Evolutionary conservation across 169 alveolate genomes (phyloP).

Genomic region (Toxoplasma gondii): DNA sequence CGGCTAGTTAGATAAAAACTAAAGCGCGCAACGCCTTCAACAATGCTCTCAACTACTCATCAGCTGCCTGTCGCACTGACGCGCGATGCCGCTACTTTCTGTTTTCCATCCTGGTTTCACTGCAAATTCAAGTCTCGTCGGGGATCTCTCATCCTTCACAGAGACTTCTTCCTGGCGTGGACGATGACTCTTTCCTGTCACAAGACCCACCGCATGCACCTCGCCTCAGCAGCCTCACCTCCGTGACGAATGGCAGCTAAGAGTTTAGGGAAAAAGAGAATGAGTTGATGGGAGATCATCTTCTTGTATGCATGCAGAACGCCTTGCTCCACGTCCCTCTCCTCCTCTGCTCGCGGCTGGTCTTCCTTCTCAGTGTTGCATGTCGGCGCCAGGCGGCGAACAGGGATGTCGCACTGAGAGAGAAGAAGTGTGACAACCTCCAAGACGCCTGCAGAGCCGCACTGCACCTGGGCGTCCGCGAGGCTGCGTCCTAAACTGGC

Average conservation of each 20-base stretch:
- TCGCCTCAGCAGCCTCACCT: neutral
- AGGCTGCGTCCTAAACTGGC: neutral
- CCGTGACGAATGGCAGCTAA: constrained; percentile 15
- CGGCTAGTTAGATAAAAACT: too few species aligned
- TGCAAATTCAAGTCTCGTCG: too few species aligned
- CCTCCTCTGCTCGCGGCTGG: neutral
- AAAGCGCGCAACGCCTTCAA: too few species aligned
- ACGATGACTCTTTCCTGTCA: too few species aligned
- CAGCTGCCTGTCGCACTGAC: too few species aligned
- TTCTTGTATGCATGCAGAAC: neutral
- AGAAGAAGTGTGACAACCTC: neutral
- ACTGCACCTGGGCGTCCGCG: neutral
- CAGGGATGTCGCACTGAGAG: neutral
- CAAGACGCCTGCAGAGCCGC: neutral
- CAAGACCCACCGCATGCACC: too few species aligned
- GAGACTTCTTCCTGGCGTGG: too few species aligned
- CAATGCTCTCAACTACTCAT: too few species aligned
- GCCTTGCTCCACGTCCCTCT: neutral
- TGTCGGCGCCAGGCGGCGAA: neutral
- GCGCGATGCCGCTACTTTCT: too few species aligned
- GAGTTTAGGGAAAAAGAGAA: constrained; percentile 1
- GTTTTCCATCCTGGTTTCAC: too few species aligned
- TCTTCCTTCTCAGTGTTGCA: neutral
- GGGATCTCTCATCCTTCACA: too few species aligned
- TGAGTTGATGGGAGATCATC: neutral